Base-by-base conservation (phyloP, 2,329 filamentous ascomycete species). In the Amylocarpus encephaloides region DNA sequence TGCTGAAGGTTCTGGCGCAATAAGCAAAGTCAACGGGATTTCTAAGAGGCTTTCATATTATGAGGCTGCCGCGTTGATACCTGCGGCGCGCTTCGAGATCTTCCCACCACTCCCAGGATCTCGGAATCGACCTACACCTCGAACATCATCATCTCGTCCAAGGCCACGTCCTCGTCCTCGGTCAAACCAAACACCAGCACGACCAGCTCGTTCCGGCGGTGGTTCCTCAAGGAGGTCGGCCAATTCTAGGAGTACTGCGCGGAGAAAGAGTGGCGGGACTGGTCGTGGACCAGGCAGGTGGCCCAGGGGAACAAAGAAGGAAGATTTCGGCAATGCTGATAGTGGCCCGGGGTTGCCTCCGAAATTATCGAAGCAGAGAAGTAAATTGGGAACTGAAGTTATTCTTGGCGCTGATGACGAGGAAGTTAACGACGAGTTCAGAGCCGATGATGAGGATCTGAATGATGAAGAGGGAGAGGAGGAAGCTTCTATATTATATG, bases 81-180 rank as follows among this genome's bases (percentile, higher is more conserved):
- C 86, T 2, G 73, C 82, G 0, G 81, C 74, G 1, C 79, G 88
- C 32, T 94, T 89, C 66, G 85, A 90, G 60, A 80, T 93, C 36
- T 92, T 87, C 61, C 88, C 88, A 7, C 79, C 85, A 0, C 69
- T 86, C 7, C 78, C 78, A 16, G 77, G 77, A 32, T 54, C 63
- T 16, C 52, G 55, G 32, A 68, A 71, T 46, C 73, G 78, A 18
- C 72, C 53, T 6, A 57, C 56, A 9, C 53, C 60, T 26, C 64
- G 67, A 19, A 50, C 62, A 16, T 54, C 58, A 16, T 46, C 50
- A 30, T 59, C 61, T 26, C 56, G 62, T 19, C 55, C 53, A 15
- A 18, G 55, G n/a, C 55, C 53, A 12, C 26, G 56, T 12, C 54
- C 36, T 55, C 49, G 54, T 42, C 57, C 59, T 5, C 57, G 52